Conservation (phyloP, 495 filamentous ascomycete genomes). For the Aspergillus homomorphus region DNA sequence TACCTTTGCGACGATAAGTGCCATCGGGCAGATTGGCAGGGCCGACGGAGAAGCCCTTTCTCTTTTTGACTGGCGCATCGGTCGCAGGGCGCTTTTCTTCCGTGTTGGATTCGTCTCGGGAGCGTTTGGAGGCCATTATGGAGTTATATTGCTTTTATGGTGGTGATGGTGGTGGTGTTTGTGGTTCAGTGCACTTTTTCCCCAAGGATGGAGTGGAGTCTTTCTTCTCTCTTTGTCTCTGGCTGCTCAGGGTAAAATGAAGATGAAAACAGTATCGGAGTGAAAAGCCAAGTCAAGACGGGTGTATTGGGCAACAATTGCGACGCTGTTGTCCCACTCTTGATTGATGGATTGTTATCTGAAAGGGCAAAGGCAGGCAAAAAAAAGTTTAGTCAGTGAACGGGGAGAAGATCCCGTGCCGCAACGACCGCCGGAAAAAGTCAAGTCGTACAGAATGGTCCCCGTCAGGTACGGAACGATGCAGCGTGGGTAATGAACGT, state of each 20-base stretch:
- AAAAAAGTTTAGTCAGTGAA: conserved; percentile 1
- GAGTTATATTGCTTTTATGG: conserved; percentile 7
- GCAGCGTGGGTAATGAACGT: background rate
- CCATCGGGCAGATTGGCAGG: conserved; percentile 94
- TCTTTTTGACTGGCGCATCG: conserved; percentile 52
- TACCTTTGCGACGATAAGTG: conserved; percentile 85
- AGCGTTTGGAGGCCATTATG: conserved; percentile 63
- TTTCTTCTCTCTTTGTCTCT: too few relatives aligned
- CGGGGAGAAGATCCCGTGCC: background rate
- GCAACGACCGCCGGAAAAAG: background rate
- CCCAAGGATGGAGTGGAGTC: too few relatives aligned
- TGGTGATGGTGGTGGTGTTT: background rate
- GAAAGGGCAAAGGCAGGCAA: background rate
- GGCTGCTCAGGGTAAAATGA: too few relatives aligned
- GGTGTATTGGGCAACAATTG: background rate
- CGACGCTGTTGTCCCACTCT: background rate
- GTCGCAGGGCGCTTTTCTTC: conserved; percentile 30
- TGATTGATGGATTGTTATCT: background rate
- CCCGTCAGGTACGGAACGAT: background rate
- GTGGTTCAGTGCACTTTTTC: too few relatives aligned
- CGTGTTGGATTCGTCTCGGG: conserved; percentile 47
- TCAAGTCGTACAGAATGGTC: background rate
- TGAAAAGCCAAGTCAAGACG: background rate
- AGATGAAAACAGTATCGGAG: too few relatives aligned
- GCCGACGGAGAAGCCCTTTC: conserved; percentile 74